Evolutionary conservation across 164 flowering plant genomes (phyloP), one percentile per base, ranked within the genome.

Genomic region (Akebia trifoliata): DNA sequence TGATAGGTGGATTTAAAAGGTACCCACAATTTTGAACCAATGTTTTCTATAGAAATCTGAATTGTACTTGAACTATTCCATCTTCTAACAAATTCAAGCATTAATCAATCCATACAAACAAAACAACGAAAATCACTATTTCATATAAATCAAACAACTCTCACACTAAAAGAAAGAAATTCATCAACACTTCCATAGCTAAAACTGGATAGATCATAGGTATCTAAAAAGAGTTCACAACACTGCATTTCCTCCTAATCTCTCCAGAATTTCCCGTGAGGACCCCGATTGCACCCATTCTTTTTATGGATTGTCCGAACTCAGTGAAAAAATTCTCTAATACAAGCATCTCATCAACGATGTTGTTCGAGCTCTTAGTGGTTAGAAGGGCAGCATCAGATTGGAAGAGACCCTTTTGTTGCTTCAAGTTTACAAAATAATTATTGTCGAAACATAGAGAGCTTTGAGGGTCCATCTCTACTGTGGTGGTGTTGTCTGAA

Each of bases 341-440:
- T 18, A 49, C 10, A 2, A 15, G 38, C 62, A 77, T 4, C 46
- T 50, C 48, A 0, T 31, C 18, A 0, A 69, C 75, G 8, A 69
- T 56, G 1, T 40, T 42, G 0, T 25, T 35, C 0, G 86, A 22
- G 5, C 22, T 21, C 3, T 20, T n/a, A 39, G 77, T 36, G 0
- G 75, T 79, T 0, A 79, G 57, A 12, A 84, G 76, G 1, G 90
- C 76, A 0, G 84, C 84, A 30, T 81, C 92, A 1, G 88, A 83
- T 29, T 48, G 67, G 71, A 85, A 78, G 4, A 83, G 65, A 2
- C 81, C 88, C 59, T 63, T 61, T 8, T 72, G 50, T 31, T 51
- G 59, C 14, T 49, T 57, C 10, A 85, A 21, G 51, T 1, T 61
- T 2, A 7, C 6, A 63, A 25, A 79, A 64, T 81, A 85, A 30